Evolutionary conservation across 495 filamentous ascomycete genomes (phyloP), one percentile per base, ranked within the genome.

Genomic region (Penicillium subrubescens): DNA sequence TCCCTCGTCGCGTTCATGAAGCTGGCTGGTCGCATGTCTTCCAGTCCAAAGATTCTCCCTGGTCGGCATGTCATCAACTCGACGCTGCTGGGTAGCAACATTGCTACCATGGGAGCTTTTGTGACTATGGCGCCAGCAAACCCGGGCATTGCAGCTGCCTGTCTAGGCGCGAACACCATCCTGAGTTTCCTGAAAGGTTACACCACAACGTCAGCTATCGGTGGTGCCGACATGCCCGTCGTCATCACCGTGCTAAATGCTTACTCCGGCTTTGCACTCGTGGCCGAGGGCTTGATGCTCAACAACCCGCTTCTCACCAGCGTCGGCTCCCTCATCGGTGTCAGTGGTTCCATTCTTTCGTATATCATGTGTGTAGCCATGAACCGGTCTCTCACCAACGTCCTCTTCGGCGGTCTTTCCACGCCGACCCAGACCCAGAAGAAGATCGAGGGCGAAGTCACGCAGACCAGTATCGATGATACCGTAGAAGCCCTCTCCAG

Each of bases 251-350:
- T 93, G 8, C 79, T 94, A 15, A 94, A 94, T 70, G 91, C 91
- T 4, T 94, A 93, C 68, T 92, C 89, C 48, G 91, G 91, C 10
- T 94, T 94, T 61, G 91, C 91, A 0, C 78, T 94, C 35, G 90
- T 94, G 1, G 90, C 91, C 0, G 91, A 94, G 73, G 91, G 91
- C 14, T 84, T 94, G 62, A 94, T 94, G 91, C 83, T 94, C n/a
- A 86, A 92, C 66, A 93, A 93, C 64, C 86, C 90, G 0, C 80
- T 94, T 1, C 82, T 94, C 0, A 93, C 90, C 0, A 90, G 89
- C 3, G 87, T 94, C 12, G 91, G 91, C 2, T 89, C 90, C 0
- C 82, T 94, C 8, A 94, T 94, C 48, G 91, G 91, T 43, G 90
- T 92, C 8, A 89, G 86, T 34, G 91, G 91, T 59, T 92, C 89